A percentile compares a stretch with the other conserved stretches of the same genome.
Conservation (phyloP, 208 protist species). For the Trypanosoma avium region DNA sequence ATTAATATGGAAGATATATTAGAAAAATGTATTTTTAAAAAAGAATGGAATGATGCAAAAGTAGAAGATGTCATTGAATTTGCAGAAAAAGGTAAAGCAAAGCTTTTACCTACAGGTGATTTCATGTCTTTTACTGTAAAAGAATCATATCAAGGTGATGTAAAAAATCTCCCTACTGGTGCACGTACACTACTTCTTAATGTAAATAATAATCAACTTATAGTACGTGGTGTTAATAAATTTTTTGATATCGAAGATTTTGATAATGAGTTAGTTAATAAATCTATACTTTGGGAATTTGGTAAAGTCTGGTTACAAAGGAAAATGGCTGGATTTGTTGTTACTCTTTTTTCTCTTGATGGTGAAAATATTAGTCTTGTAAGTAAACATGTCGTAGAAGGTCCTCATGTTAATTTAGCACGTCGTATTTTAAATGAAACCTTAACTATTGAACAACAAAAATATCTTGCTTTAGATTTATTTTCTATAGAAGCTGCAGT, state of each 20-base stretch:
- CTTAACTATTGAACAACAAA: constrained; percentile 37
- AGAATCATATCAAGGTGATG: constrained; percentile 66
- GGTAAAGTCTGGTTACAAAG: constrained; percentile 63
- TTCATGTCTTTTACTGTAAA: constrained; percentile 72
- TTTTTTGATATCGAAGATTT: constrained; percentile 77
- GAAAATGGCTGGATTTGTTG: constrained; percentile 89
- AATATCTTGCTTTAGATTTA: constrained; percentile 48
- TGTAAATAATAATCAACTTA: constrained; percentile 41
- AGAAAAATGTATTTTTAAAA: constrained; percentile 20
- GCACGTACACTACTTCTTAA: constrained; percentile 74
- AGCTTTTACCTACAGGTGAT: constrained; percentile 27
- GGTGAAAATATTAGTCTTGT: constrained; percentile 54
- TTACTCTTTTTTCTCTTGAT: constrained; percentile 80
- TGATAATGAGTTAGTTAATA: constrained; percentile 33
- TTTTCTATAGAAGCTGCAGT: constrained; percentile 33
- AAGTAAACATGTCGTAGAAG: constrained; percentile 82
- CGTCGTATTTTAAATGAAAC: constrained; percentile 29
- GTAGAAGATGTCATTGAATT: constrained; percentile 16
- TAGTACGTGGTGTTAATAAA: constrained; percentile 87
- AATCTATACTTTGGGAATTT: constrained; percentile 36
- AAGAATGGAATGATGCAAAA: constrained; percentile 21
- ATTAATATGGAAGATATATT: constrained; percentile 19
- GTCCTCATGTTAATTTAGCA: constrained; percentile 73
- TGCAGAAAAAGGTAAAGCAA: constrained; percentile 30
- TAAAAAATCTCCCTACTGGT: constrained; percentile 63